phyloP scores from a whole-genome alignment of 805 yeast species.

The Schwanniomyces sp. region DNA sequence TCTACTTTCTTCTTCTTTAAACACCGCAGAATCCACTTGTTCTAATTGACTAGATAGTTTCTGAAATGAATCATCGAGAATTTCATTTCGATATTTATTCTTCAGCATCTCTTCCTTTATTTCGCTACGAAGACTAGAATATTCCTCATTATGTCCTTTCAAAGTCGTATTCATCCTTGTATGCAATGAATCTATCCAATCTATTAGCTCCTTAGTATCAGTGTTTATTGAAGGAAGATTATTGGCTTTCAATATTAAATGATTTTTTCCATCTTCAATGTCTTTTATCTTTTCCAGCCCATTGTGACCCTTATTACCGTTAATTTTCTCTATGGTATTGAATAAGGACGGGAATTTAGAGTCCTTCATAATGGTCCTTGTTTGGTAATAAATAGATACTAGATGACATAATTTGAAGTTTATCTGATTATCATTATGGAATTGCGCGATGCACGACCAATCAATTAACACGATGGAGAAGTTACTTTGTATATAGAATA shows the following conservation, averaged over 20 bases:
- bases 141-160: slow-evolving; percentile 15
- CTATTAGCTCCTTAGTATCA: slow-evolving; percentile 19
- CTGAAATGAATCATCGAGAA: slow-evolving; percentile 25
- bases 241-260: neutral
- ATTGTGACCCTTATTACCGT: neutral
- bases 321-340: neutral
- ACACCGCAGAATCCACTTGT: slow-evolving; percentile 45
- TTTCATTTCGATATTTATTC: slow-evolving; percentile 17
- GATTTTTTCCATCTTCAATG: neutral
- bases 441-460: no score
- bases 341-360: neutral
- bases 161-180: slow-evolving; percentile 17
- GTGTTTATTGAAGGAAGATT: neutral
- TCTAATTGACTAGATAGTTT: slow-evolving; percentile 15
- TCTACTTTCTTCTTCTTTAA: slow-evolving; percentile 13
- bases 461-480: no score
- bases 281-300: neutral
- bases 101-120: slow-evolving; percentile 18
- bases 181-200: slow-evolving; percentile 31
- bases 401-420: neutral
- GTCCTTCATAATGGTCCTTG: neutral
- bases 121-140: slow-evolving; percentile 10
- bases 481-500: no score
- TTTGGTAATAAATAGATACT: neutral
- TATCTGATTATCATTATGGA: neutral